Percentiles rank a stretch among this genome's conserved stretches.
These are phyloP conservation scores for Solanum habrochaites DNA, from an alignment of 257 asterid genomes.

Conservation along the genomic window DNA sequence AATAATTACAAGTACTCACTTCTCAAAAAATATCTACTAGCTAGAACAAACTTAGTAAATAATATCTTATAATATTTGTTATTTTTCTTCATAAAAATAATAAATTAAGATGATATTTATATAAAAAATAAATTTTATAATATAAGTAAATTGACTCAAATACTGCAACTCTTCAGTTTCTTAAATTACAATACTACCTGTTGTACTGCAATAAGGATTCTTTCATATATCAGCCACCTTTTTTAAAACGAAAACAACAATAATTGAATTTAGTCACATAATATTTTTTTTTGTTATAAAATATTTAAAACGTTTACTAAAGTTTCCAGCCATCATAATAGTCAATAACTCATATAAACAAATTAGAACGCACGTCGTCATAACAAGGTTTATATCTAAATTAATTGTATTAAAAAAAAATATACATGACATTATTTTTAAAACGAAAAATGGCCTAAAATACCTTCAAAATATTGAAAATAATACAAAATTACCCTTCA, in stretches of 20 bases:
- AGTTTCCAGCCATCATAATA: neutral
- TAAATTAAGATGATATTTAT: too few species aligned
- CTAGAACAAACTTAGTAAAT: neutral
- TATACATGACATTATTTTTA: neutral
- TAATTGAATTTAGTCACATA: neutral
- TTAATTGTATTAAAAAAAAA: neutral
- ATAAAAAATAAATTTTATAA: accelerated
- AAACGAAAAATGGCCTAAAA: too few species aligned
- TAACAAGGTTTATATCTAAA: neutral
- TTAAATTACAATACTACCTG: neutral
- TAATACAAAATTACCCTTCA: too few species aligned
- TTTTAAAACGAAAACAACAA: neutral
- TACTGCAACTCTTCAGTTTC: neutral
- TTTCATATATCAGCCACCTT: neutral
- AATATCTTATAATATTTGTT: too few species aligned
- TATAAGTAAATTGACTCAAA: too few species aligned
- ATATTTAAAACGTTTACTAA: neutral
- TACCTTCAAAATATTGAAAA: too few species aligned
- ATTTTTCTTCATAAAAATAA: too few species aligned
- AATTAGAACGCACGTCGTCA: neutral
- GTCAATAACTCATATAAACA: neutral
- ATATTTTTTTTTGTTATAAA: neutral
- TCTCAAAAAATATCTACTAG: too few species aligned
- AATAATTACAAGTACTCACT: neutral
- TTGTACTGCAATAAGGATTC: neutral